These are phyloP conservation scores for Helminthosporium solani DNA, from an alignment of 2,329 filamentous ascomycete genomes.

Conservation along the genomic window DNA sequence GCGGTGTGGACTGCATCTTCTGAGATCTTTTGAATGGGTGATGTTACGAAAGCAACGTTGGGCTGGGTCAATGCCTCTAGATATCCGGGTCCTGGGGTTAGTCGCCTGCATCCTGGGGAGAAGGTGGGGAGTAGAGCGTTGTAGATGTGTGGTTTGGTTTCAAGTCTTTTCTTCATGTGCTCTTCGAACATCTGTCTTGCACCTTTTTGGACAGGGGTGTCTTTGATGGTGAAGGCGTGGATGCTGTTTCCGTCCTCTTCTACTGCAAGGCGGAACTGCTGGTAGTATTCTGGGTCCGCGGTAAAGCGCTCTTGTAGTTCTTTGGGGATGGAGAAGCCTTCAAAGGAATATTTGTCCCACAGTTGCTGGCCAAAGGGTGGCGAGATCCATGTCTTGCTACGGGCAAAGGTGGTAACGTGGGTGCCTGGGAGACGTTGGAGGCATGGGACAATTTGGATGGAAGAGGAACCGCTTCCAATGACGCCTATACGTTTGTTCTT, in stretches of 20 bases:
- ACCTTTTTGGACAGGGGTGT: conserved; percentile 40
- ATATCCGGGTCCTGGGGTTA: conserved; percentile 55
- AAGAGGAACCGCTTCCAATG: conserved; percentile 39
- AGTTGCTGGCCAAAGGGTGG: conserved; percentile 33
- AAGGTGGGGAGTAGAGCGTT: conserved; percentile 46
- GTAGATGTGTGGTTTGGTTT: conserved; percentile 43
- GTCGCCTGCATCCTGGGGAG: conserved; percentile 49
- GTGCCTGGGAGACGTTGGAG: conserved; percentile 40
- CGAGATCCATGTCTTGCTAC: conserved; percentile 41
- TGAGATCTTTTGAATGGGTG: conserved; percentile 36
- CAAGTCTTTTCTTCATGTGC: conserved; percentile 45
- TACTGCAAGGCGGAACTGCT: conserved; percentile 31
- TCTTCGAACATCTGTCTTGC: conserved; percentile 42
- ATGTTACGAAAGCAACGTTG: conserved; percentile 44
- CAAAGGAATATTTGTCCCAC: conserved; percentile 32
- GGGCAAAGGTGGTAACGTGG: conserved; percentile 33
- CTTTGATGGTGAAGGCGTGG: conserved; percentile 37
- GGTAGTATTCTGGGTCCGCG: conserved; percentile 32
- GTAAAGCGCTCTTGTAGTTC: conserved; percentile 27
- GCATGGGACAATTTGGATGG: conserved; percentile 45
- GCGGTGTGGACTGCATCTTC: conserved; percentile 42
- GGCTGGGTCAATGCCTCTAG: conserved; percentile 49
- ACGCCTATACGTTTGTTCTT: conserved; percentile 37
- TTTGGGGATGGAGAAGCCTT: conserved; percentile 28
- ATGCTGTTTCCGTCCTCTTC: conserved; percentile 38